Conservation (phyloP, 441 rosid genomes). For the Biscutella auriculata region DNA sequence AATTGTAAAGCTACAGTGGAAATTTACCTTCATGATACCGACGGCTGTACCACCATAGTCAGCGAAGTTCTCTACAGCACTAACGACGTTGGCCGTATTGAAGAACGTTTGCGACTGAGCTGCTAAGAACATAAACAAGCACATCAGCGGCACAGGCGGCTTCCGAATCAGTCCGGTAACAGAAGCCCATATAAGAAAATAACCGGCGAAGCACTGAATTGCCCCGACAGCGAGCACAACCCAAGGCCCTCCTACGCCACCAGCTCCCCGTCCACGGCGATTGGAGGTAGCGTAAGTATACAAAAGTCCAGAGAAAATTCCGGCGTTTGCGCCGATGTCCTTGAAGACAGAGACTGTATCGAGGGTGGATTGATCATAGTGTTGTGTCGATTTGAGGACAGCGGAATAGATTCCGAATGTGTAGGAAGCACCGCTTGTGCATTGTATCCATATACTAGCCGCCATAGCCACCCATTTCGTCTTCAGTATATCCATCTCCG, state of each 20-base stretch:
- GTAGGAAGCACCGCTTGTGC: constrained; percentile 52
- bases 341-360: constrained; percentile 90
- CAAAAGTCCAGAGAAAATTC: constrained; percentile 58
- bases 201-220: constrained; percentile 55
- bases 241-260: constrained; percentile 49
- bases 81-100: constrained; percentile 63
- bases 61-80: constrained; percentile 61
- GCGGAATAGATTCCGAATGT: constrained; percentile 76
- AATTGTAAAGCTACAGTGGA: neutral
- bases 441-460: constrained; percentile 84
- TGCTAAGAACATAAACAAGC: constrained; percentile 52
- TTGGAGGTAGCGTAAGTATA: constrained; percentile 38
- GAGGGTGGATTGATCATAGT: constrained; percentile 78
- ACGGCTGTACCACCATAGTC: constrained; percentile 73
- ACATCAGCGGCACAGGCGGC: constrained; percentile 67
- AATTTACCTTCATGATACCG: constrained; percentile 66
- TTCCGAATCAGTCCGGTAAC: constrained; percentile 51
- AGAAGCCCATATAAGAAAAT: constrained; percentile 67
- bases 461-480: constrained; percentile 63
- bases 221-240: constrained; percentile 60
- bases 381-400: constrained; percentile 56
- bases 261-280: constrained; percentile 1
- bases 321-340: constrained; percentile 81
- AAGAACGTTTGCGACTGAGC: constrained; percentile 71
- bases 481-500: constrained; percentile 15